Conservation (phyloP, 2,329 filamentous ascomycete species). For the Microsporum audouinii region DNA sequence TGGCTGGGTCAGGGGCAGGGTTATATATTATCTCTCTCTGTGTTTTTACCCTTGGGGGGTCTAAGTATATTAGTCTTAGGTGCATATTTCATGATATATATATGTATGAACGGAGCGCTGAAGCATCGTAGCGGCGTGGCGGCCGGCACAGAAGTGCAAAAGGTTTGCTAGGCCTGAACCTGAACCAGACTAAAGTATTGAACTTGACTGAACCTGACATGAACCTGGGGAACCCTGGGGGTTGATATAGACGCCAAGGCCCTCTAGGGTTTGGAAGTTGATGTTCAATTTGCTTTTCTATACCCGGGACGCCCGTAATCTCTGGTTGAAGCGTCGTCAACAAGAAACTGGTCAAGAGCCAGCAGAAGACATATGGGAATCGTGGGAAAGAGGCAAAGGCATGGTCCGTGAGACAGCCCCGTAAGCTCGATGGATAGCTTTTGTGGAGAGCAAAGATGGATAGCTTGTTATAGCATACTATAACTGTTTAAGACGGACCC, state of each 20-base stretch:
- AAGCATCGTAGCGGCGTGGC: neutral
- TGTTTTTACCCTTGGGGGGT: too few relatives aligned
- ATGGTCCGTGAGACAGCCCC: neutral
- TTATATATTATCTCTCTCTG: neutral
- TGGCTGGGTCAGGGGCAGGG: neutral
- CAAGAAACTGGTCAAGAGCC: neutral
- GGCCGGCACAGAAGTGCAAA: neutral
- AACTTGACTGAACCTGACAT: conserved; percentile 1
- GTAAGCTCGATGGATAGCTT: neutral
- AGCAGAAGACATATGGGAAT: neutral
- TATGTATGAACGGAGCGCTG: neutral
- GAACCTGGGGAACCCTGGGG: neutral
- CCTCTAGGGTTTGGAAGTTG: neutral
- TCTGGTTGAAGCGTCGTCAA: neutral
- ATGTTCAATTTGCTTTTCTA: neutral
- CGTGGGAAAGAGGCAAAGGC: neutral
- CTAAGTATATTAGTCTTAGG: neutral
- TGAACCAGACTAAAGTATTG: neutral
- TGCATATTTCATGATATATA: neutral
- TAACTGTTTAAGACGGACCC: neutral
- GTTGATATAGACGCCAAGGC: neutral
- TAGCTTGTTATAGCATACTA: neutral
- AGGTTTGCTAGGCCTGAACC: neutral
- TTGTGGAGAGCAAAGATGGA: neutral
- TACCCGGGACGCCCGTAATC: too few relatives aligned